phyloP scores from a whole-genome alignment of 2,329 filamentous ascomycete species.

The Microdochium bolleyi region DNA sequence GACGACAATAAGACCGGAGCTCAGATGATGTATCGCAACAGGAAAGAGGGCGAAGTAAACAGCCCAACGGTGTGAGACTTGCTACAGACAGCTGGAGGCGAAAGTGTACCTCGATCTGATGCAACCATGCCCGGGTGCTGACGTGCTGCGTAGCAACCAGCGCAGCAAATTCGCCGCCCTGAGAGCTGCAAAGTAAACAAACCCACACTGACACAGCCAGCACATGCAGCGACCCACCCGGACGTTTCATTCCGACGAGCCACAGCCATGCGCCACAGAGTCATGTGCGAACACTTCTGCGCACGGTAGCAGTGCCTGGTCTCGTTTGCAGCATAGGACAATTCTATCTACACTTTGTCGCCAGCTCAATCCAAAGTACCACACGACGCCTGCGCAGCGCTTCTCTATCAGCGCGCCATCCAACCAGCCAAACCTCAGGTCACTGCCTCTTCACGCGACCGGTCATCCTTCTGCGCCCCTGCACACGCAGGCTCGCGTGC shows the following conservation, averaged over 20 bases:
- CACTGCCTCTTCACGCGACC: background rate
- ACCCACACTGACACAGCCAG: background rate
- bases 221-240: background rate
- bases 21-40: too few relatives aligned
- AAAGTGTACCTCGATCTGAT: background rate
- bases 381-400: too few relatives aligned
- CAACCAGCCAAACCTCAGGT: too few relatives aligned
- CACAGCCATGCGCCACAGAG: too few relatives aligned
- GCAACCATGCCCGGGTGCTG: background rate
- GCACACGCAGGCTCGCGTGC: too few relatives aligned
- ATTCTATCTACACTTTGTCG: too few relatives aligned
- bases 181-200: conserved; percentile 9
- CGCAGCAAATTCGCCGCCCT: conserved; percentile 5
- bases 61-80: background rate
- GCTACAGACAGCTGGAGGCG: background rate
- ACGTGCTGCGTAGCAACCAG: background rate
- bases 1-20: background rate
- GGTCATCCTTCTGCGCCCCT: background rate
- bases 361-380: too few relatives aligned
- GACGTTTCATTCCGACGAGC: too few relatives aligned
- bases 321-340: too few relatives aligned
- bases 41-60: background rate
- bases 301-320: too few relatives aligned
- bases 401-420: too few relatives aligned
- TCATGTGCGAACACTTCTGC: too few relatives aligned